Evolutionary conservation across 805 yeast genomes (phyloP).

Genomic region (Sugiyamaella floridensis): DNA sequence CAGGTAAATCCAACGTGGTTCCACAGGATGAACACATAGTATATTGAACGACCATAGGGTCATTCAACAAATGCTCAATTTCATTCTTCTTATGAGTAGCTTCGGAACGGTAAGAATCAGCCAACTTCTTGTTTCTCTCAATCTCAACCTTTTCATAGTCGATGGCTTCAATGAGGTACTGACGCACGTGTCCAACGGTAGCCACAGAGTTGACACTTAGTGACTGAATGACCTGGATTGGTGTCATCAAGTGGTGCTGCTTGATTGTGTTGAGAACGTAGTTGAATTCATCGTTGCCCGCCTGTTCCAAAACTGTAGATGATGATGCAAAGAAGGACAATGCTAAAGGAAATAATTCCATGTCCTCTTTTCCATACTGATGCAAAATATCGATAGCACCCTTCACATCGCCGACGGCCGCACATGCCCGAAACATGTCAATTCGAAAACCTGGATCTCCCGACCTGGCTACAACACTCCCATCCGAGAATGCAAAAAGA

Average conservation of each 20-base stretch:
- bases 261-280: slow-evolving; percentile 49
- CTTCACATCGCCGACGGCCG: slow-evolving; percentile 49
- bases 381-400: slow-evolving; percentile 52
- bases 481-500: slow-evolving; percentile 33
- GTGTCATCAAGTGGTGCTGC: slow-evolving; percentile 50
- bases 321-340: slow-evolving; percentile 56
- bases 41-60: slow-evolving; percentile 51
- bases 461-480: slow-evolving; percentile 24
- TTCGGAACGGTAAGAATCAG: slow-evolving; percentile 62
- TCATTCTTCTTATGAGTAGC: slow-evolving; percentile 47
- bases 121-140: slow-evolving; percentile 57
- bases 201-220: slow-evolving; percentile 56
- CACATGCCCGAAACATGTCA: slow-evolving; percentile 59
- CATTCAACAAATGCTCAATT: slow-evolving; percentile 43
- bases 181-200: slow-evolving; percentile 65
- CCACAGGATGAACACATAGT: slow-evolving; percentile 62
- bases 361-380: slow-evolving; percentile 54
- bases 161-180: slow-evolving; percentile 56
- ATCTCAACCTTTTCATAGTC: slow-evolving; percentile 57
- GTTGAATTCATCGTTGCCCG: slow-evolving; percentile 46
- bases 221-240: slow-evolving; percentile 69
- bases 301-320: slow-evolving; percentile 41
- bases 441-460: slow-evolving; percentile 42
- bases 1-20: slow-evolving; percentile 63
- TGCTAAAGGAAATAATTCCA: slow-evolving; percentile 60